phyloP scores from a whole-genome alignment of 306 rosid genomes.

The Urtica urens region DNA sequence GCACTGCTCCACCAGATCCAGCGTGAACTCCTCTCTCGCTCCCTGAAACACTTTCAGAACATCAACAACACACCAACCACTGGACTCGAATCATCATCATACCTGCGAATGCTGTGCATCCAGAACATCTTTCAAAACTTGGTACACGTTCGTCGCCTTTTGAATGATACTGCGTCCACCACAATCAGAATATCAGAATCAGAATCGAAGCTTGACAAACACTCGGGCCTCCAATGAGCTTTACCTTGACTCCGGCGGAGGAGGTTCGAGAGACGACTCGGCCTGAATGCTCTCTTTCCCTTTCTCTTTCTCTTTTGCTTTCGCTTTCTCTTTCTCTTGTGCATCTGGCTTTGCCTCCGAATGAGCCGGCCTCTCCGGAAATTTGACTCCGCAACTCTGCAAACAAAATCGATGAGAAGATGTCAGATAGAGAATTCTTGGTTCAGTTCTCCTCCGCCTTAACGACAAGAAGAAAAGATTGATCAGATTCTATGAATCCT shows the following conservation, averaged over 20 bases:
- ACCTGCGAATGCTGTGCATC: conserved; percentile 77
- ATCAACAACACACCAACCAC: conserved; percentile 10
- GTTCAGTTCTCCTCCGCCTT: too few relatives aligned
- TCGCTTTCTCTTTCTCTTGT: too few relatives aligned
- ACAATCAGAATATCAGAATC: conserved; percentile 1
- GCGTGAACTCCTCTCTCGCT: conserved; percentile 87
- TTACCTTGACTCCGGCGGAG: conserved; percentile 88
- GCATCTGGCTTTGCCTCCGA: conserved; percentile 37
- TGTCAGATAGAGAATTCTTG: too few relatives aligned
- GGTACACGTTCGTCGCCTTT: conserved; percentile 75
- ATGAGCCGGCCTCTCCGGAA: conserved; percentile 53
- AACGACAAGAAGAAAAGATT: too few relatives aligned
- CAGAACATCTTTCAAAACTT: conserved; percentile 78
- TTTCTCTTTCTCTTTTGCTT: too few relatives aligned
- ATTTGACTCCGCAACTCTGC: conserved; percentile 88
- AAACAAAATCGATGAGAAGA: not conserved
- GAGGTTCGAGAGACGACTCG: too few relatives aligned
- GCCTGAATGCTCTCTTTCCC: too few relatives aligned
- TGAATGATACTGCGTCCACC: conserved; percentile 58
- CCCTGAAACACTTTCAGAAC: conserved; percentile 27
- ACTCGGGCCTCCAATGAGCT: not conserved
- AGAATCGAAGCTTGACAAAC: not conserved
- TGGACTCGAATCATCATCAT: too few relatives aligned
- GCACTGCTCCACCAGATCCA: conserved; percentile 96
- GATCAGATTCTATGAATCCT: too few relatives aligned